Evolutionary conservation across 2,329 filamentous ascomycete species (phyloP), one percentile per base, ranked within the genome.

Genomic region (Monilinia polystroma): DNA sequence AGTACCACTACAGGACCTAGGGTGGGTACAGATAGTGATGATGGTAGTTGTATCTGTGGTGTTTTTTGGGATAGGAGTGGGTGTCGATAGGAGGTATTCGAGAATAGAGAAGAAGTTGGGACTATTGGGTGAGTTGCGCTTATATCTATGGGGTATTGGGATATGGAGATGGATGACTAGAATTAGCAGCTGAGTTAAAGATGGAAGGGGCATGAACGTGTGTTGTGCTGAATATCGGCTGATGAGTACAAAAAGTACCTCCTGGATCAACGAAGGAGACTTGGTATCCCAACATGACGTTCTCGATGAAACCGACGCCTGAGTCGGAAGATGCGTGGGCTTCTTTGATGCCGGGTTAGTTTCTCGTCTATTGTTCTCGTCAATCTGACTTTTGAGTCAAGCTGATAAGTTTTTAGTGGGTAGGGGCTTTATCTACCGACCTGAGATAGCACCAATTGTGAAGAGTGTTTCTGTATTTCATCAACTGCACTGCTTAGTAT

Each of bases 401-500:
- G 26, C 43, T 49, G 16, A 51, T 14, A 32, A 23, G 29, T 16
- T 38, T 35, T 2, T 10, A 66, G 64, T 53, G 11, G 56, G 64
- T 4, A 52, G 55, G 16, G 64, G 64, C 11, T 66, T 66, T 18
- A 45, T 66, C 12, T 53, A 66, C 32, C 56, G 57, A 51, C 64
- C 64, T 1, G 32, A 54, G 11, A 62, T 66, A 41, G 41, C 64
- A 16, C 56, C 64, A 1, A 52, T 45, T 16, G 45, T 66, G 6
- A 52, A 51, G 26, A 56, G 56, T 16, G 45, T 66, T 11, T 59
- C 68, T 0, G 68, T 68, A 49, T 71, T 71, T 43, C 69, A 71
- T 38, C 68, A 71, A 58, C 26, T 71, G 2, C 69, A 71, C 55
- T 71, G 69, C 23, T 63, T 71, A 1, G 68, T 70, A 43, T 43